A percentile compares a stretch with the other conserved stretches of the same genome.
These are phyloP conservation scores for Citrus reticulata DNA, from an alignment of 345 rosid species.

Conservation along the genomic window DNA sequence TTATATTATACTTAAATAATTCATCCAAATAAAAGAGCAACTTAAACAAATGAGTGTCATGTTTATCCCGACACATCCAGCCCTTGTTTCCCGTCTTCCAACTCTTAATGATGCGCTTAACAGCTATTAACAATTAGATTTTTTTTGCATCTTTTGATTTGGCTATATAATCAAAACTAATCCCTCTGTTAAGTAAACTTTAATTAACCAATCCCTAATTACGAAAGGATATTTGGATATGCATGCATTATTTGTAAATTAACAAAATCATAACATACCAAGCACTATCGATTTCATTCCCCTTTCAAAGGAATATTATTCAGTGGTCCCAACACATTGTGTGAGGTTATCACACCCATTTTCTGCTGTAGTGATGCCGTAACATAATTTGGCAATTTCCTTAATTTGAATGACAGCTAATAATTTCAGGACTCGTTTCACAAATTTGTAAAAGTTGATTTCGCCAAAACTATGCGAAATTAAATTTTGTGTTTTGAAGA, in stretches of 20 bases:
- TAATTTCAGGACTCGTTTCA: neutral
- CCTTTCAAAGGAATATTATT: slow-evolving; percentile 13
- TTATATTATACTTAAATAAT: slow-evolving; percentile 8
- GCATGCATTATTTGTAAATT: neutral
- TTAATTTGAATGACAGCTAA: neutral
- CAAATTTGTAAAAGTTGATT: neutral
- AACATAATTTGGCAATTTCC: neutral
- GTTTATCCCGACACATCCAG: slow-evolving; percentile 47
- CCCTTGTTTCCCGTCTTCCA: slow-evolving; percentile 52
- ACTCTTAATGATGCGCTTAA: slow-evolving; percentile 29
- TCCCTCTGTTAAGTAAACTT: slow-evolving; percentile 17
- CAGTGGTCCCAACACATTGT: slow-evolving; percentile 16
- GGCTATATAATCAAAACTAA: slow-evolving; percentile 13
- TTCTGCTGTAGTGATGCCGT: neutral
- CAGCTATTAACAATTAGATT: slow-evolving; percentile 12
- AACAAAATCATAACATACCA: neutral
- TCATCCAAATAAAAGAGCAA: neutral
- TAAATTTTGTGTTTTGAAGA: no score
- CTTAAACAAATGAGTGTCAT: slow-evolving; percentile 42
- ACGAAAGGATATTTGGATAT: slow-evolving; percentile 6
- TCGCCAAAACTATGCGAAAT: neutral
- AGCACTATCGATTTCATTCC: slow-evolving; percentile 12
- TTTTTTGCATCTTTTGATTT: slow-evolving; percentile 9
- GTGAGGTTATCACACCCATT: neutral
- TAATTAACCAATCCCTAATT: slow-evolving; percentile 28